Evolutionary conservation across 108 stramenopile species (phyloP).

Genomic region (Seminavis robusta): DNA sequence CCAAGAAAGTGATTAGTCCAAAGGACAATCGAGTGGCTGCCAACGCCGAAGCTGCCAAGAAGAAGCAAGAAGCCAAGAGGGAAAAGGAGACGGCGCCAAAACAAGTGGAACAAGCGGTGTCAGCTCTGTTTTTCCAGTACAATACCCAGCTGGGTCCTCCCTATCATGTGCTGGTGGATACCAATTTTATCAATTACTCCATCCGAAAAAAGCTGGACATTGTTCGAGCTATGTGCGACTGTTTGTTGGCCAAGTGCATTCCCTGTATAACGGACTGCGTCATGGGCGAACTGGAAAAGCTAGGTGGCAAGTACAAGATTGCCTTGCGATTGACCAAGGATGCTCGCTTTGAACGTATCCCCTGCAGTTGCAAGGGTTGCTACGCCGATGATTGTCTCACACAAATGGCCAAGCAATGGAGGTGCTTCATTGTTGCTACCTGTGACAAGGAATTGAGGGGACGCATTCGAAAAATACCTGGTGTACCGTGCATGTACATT

Average conservation of each 20-base stretch:
- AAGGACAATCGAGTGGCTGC: slow-evolving; percentile 87
- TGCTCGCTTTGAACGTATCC: slow-evolving; percentile 92
- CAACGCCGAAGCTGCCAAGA: slow-evolving; percentile 55
- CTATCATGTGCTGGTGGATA: slow-evolving; percentile 97
- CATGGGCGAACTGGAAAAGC: slow-evolving; percentile 98
- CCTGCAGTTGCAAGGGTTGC: slow-evolving; percentile 90
- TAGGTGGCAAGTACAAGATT: slow-evolving; percentile 96
- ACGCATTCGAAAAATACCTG: slow-evolving; percentile 96
- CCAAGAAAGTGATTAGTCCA: slow-evolving; percentile 88
- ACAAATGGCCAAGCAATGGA: slow-evolving; percentile 85
- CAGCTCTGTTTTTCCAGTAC: slow-evolving; percentile 96
- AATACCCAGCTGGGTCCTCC: slow-evolving; percentile 98
- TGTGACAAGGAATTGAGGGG: slow-evolving; percentile 98
- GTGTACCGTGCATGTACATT: slow-evolving; percentile 99
- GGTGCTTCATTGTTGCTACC: slow-evolving; percentile 99
- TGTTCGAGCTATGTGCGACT: slow-evolving; percentile 99
- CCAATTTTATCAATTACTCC: slow-evolving; percentile 99
- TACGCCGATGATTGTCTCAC: slow-evolving; percentile 93
- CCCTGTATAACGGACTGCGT: slow-evolving; percentile 98
- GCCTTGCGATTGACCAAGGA: slow-evolving; percentile 97
- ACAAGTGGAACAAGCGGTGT: slow-evolving; percentile 84
- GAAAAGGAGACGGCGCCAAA: slow-evolving; percentile 55
- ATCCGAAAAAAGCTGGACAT: slow-evolving; percentile 98
- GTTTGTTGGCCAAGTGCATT: slow-evolving; percentile 97
- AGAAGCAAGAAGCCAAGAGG: slow-evolving; percentile 44